phyloP scores from a whole-genome alignment of 164 flowering plant species.

The Stephania yunnanensis region DNA sequence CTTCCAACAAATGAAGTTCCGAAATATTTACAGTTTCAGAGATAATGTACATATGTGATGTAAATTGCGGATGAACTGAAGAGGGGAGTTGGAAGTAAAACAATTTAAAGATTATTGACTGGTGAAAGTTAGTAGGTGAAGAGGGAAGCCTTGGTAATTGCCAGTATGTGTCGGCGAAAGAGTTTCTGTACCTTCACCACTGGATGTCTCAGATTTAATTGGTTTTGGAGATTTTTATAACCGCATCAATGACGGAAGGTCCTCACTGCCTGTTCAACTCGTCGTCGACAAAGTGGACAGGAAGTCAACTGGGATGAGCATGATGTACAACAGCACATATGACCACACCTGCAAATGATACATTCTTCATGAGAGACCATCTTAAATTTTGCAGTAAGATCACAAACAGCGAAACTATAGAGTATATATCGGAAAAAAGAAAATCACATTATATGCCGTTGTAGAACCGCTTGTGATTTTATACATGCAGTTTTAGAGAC shows the following conservation, averaged over 20 bases:
- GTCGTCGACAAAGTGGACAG: constrained; percentile 87
- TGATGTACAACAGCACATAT: constrained; percentile 84
- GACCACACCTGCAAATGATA: constrained; percentile 78
- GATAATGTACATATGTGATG: neutral
- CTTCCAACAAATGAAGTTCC: neutral
- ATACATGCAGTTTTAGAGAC: no score
- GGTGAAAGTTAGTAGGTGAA: neutral
- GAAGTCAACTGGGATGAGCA: constrained; percentile 77
- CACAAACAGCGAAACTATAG: neutral
- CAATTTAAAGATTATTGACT: neutral
- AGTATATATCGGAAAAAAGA: neutral
- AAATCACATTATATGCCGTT: neutral
- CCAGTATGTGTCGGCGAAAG: neutral
- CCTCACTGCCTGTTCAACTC: constrained; percentile 70
- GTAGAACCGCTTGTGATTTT: no score
- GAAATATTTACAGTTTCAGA: constrained; percentile 9
- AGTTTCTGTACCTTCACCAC: neutral
- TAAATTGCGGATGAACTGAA: neutral
- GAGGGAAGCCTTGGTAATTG: neutral
- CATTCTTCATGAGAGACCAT: neutral
- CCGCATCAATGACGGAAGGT: constrained; percentile 65
- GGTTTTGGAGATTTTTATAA: neutral
- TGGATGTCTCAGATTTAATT: neutral
- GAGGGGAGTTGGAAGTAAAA: neutral
- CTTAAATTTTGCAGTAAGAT: neutral